Percentiles rank a stretch among this genome's conserved stretches.
Evolutionary conservation across 1,139 yeast genomes (phyloP).

Genomic region (Blastobotrys raffinosifermentans): DNA sequence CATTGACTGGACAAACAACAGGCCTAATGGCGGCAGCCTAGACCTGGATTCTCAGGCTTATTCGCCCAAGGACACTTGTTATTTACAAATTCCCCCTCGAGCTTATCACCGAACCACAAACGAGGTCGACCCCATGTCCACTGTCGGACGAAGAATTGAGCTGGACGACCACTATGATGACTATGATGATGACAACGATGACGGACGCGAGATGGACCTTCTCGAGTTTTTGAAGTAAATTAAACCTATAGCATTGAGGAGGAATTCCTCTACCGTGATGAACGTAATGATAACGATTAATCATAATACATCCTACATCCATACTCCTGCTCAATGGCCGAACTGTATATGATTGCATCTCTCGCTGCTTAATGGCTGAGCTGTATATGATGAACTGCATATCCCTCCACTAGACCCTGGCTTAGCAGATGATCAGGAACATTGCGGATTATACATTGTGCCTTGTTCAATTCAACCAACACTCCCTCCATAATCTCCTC

Average conservation of each 20-base stretch:
- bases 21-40: too few relatives aligned
- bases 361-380: too few relatives aligned
- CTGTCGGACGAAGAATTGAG: conserved; percentile 10
- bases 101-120: background rate
- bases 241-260: too few relatives aligned
- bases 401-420: conserved; percentile 37
- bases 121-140: conserved; percentile 7
- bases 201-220: conserved; percentile 2
- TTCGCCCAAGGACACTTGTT: conserved; percentile 1
- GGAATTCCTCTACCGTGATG: conserved; percentile 1
- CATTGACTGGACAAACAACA: too few relatives aligned
- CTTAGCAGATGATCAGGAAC: conserved; percentile 28
- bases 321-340: too few relatives aligned
- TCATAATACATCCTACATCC: too few relatives aligned
- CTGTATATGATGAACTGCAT: conserved; percentile 39
- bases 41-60: too few relatives aligned
- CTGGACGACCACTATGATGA: conserved; percentile 5
- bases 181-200: conserved; percentile 6
- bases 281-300: too few relatives aligned
- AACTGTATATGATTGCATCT: too few relatives aligned
- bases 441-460: conserved; percentile 44
- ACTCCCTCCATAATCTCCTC: conserved; percentile 47
- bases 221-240: conserved; percentile 1
- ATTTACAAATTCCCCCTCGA: background rate
- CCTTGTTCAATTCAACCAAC: too few relatives aligned